Evolutionary conservation across 2,329 filamentous ascomycete genomes (phyloP), one percentile per base, ranked within the genome.

Genomic region (Fusarium chaquense): DNA sequence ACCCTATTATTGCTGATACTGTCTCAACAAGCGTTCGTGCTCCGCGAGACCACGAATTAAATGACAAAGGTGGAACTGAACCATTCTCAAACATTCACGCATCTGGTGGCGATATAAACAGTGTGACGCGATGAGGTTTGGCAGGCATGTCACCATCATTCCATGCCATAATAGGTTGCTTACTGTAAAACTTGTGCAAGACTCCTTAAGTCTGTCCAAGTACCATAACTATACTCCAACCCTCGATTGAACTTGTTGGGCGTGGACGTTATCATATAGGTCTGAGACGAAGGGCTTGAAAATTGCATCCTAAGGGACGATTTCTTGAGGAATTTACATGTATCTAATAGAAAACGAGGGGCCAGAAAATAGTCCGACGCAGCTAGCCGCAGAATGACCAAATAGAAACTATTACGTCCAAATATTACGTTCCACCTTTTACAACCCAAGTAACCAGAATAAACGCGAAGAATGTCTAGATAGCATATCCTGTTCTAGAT

Each of bases 401-500:
- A 15, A 51, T 49, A 56, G 26, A 36, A 53, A 33, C 22, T 38
- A 30, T 32, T 28, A 65, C 41, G 32, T 36, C 20, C 20, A 40
- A 36, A 28, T 32, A 44, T 53, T 44, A 67, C 33, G 45, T 47
- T 65, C 26, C 44, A 22, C 30, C 65, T 8, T 53, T 57, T 41
- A 35, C 53, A 43, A 50, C 26, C 43, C 18, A 51, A 52, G 38
- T 26, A 52, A n/a, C 26, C 43, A n/a, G 32, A 55, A 40, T 44
- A 18, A 33, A 53, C 30, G 26, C 50, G 22, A 36, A 24, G 20
- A 16, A 33, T 53, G 24, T 18, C 51, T 41, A 26, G 40, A n/a
- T 13, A 41, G 22, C 30, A 45, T 33, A 24, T 44, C 11, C 13
- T 26, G 36, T 26, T 47, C 61, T 73, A 81, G 35, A 81, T 72